phyloP scores from a whole-genome alignment of 2,329 filamentous ascomycete species.

The Calonectria honghensis region DNA sequence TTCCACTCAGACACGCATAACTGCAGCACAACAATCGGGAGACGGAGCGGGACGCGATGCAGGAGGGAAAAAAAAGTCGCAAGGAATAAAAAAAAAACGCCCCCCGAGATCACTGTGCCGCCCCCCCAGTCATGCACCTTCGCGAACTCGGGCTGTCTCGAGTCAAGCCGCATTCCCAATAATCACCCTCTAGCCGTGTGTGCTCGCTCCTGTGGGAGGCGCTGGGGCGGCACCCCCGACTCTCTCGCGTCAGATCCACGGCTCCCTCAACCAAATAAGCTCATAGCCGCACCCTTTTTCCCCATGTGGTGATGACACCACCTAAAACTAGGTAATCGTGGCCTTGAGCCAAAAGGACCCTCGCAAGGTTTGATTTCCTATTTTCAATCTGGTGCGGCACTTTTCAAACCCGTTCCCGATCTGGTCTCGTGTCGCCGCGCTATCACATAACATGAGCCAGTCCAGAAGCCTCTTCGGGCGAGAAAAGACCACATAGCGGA shows the following conservation, averaged over 20 bases:
- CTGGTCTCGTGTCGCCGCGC: conserved; percentile 18
- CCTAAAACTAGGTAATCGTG: conserved; percentile 10
- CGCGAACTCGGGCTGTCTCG: conserved; percentile 19
- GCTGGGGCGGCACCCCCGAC: conserved; percentile 13
- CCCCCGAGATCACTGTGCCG: conserved; percentile 12
- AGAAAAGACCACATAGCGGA: not conserved
- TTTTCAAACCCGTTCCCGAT: conserved; percentile 24
- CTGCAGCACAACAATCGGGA: not conserved
- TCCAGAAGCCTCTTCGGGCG: not conserved
- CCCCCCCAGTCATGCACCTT: conserved; percentile 29
- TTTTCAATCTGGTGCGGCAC: conserved; percentile 14
- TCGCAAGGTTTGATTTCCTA: conserved; percentile 20
- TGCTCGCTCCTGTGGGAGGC: not conserved
- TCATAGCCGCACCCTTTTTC: conserved; percentile 2
- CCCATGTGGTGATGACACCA: conserved; percentile 17
- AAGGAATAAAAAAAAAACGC: not conserved
- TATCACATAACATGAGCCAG: not conserved
- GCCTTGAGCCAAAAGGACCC: conserved; percentile 2
- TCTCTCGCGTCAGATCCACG: conserved; percentile 20
- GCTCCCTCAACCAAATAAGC: conserved; percentile 20
- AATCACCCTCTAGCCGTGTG: not conserved
- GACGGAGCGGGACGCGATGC: not conserved
- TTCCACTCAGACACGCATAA: not conserved
- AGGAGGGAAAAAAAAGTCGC: not conserved
- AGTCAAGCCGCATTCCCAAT: conserved; percentile 25